Evolutionary conservation across 257 asterid species (phyloP).

Genomic region (Ilex asprella): DNA sequence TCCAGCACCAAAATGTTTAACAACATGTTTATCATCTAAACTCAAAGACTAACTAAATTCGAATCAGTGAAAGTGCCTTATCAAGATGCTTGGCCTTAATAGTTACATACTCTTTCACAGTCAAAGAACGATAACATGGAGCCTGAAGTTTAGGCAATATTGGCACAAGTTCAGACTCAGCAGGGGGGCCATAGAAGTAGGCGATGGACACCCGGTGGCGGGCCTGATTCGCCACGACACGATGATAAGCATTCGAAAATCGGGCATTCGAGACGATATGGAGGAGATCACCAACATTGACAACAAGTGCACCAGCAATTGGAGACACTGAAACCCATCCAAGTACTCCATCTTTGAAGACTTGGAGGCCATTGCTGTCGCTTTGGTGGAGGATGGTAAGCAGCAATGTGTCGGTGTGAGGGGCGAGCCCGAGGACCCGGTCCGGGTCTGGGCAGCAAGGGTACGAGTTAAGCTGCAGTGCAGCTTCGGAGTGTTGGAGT

Average conservation of each 20-base stretch:
- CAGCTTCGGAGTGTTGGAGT: conserved; percentile 29
- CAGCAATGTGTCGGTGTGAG: conserved; percentile 71
- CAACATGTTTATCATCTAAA: too few species aligned
- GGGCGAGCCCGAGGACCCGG: conserved; percentile 65
- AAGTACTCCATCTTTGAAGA: conserved; percentile 27
- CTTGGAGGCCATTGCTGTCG: conserved; percentile 54
- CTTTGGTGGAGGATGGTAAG: conserved; percentile 77
- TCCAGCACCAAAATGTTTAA: too few species aligned
- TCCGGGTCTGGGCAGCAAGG: conserved; percentile 78
- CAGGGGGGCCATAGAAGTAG: conserved; percentile 50
- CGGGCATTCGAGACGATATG: conserved; percentile 58
- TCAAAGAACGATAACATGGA: conserved; percentile 37
- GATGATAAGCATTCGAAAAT: conserved; percentile 40
- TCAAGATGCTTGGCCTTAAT: conserved; percentile 56
- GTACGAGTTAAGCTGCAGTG: conserved; percentile 71
- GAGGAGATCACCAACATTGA: conserved; percentile 70
- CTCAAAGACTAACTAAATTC: neutral
- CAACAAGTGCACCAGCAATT: conserved; percentile 37
- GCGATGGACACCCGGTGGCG: conserved; percentile 49
- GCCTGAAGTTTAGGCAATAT: neutral
- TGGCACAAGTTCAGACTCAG: conserved; percentile 42
- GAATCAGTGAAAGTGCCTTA: conserved; percentile 38
- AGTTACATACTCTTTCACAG: conserved; percentile 48
- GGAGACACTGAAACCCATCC: conserved; percentile 56
- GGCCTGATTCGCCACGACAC: conserved; percentile 46